Evolutionary conservation across 106 monocot species (phyloP).

Genomic region (Dendrobium officinale): DNA sequence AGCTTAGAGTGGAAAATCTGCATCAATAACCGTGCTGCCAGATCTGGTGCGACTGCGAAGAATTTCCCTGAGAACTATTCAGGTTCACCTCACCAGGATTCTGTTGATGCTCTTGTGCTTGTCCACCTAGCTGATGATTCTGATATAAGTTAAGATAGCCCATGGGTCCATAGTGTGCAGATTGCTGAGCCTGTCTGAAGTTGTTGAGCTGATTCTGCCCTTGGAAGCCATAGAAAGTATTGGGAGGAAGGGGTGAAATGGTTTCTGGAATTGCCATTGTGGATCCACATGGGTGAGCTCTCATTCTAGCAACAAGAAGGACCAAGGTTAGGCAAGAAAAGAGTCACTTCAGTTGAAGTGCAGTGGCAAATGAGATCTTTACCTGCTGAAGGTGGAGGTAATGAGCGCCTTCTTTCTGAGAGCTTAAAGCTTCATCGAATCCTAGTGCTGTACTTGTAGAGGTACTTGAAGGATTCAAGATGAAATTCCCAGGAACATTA

Average conservation of each 20-base stretch:
- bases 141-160: conserved; percentile 77
- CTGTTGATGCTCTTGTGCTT: conserved; percentile 52
- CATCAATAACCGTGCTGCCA: conserved; percentile 77
- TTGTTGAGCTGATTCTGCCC: conserved; percentile 71
- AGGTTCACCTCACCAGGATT: conserved; percentile 42
- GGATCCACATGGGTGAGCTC: conserved; percentile 73
- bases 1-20: background rate
- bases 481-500: conserved; percentile 55
- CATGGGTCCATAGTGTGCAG: conserved; percentile 41
- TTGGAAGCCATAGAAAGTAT: conserved; percentile 62
- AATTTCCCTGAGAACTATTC: conserved; percentile 43
- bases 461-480: conserved; percentile 42
- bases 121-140: conserved; percentile 53
- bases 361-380: background rate
- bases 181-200: conserved; percentile 76
- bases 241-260: conserved; percentile 61
- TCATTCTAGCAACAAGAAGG: conserved; percentile 37
- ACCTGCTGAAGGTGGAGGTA: conserved; percentile 71
- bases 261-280: conserved; percentile 68
- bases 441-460: conserved; percentile 42
- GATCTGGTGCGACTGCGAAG: conserved; percentile 68
- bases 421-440: conserved; percentile 53
- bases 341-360: background rate
- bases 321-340: background rate
- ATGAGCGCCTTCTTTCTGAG: conserved; percentile 68